A percentile compares a stretch with the other conserved stretches of the same genome.
Evolutionary conservation across 768 basidiomycete genomes (phyloP).

Genomic region (Pleurotus cornucopiae): DNA sequence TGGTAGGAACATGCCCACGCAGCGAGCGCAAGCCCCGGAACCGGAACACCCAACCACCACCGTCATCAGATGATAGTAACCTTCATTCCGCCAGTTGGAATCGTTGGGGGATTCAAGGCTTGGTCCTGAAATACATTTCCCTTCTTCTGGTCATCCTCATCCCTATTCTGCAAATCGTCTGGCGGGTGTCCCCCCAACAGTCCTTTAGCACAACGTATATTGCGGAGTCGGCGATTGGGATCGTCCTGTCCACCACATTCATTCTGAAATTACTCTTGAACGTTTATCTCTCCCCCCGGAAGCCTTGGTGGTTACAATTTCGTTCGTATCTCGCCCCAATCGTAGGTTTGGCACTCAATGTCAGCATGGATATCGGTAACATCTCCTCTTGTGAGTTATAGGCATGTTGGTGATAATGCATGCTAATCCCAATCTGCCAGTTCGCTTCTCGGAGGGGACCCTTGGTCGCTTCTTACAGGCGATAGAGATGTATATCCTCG

Average conservation of each 20-base stretch:
- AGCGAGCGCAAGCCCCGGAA: slow-evolving; percentile 26
- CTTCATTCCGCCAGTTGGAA: slow-evolving; percentile 61
- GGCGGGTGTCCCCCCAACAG: slow-evolving; percentile 46
- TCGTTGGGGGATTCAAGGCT: slow-evolving; percentile 57
- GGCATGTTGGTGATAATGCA: not conserved
- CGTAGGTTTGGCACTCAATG: slow-evolving; percentile 45
- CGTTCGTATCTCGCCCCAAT: slow-evolving; percentile 46
- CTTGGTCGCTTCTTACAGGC: slow-evolving; percentile 68
- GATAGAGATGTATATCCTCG: slow-evolving; percentile 56
- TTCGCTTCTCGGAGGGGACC: slow-evolving; percentile 63
- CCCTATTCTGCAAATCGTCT: slow-evolving; percentile 57
- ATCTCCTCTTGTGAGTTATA: slow-evolving; percentile 50
- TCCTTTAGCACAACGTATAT: slow-evolving; percentile 45
- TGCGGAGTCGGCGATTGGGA: slow-evolving; percentile 52
- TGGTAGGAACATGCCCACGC: slow-evolving; percentile 55
- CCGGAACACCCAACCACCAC: slow-evolving; percentile 7
- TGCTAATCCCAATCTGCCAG: slow-evolving; percentile 25
- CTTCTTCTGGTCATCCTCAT: slow-evolving; percentile 41
- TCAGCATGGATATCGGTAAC: slow-evolving; percentile 52
- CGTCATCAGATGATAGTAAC: slow-evolving; percentile 15
- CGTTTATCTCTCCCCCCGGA: slow-evolving; percentile 38
- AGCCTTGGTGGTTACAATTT: slow-evolving; percentile 38
- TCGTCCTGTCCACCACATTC: slow-evolving; percentile 54
- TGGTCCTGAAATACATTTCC: slow-evolving; percentile 46
- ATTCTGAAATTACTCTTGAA: slow-evolving; percentile 62